phyloP scores from a whole-genome alignment of 257 asterid genomes.

The Fraxinus cuspidata region DNA sequence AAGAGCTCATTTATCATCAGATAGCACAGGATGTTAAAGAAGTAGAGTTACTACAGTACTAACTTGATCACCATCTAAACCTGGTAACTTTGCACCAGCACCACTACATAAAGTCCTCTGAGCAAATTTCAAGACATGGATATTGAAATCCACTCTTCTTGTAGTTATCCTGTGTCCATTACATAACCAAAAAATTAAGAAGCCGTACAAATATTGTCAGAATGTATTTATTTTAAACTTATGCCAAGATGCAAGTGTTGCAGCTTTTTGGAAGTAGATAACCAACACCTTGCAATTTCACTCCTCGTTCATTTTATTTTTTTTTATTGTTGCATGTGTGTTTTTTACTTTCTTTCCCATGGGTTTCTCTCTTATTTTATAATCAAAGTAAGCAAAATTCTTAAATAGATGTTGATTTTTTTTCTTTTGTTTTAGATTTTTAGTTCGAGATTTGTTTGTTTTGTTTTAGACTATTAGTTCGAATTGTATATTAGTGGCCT shows the following conservation, averaged over 20 bases:
- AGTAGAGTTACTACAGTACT: conserved; percentile 24
- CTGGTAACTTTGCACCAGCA: conserved; percentile 43
- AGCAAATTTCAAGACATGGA: conserved; percentile 38
- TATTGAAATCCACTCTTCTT: conserved; percentile 38
- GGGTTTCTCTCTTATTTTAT: background rate
- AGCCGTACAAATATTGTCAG: background rate
- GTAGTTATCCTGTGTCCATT: conserved; percentile 44
- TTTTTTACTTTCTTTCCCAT: background rate
- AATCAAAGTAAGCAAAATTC: background rate
- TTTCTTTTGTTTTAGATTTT: no score
- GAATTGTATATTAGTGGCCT: background rate
- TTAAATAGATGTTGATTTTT: background rate
- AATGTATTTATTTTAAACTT: background rate
- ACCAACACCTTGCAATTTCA: no score
- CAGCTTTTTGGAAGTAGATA: background rate
- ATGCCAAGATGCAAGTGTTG: background rate
- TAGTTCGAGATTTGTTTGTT: no score
- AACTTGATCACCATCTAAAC: conserved; percentile 40
- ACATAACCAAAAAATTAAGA: conserved; percentile 20
- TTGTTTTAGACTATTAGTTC: background rate
- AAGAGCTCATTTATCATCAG: background rate
- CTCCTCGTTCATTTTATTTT: background rate
- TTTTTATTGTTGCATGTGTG: background rate
- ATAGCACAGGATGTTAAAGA: conserved; percentile 1
- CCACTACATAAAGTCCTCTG: conserved; percentile 50